These are phyloP conservation scores for Cenchrus fungigraminus DNA, from an alignment of 176 grass and related monocot genomes.

Conservation along the genomic window DNA sequence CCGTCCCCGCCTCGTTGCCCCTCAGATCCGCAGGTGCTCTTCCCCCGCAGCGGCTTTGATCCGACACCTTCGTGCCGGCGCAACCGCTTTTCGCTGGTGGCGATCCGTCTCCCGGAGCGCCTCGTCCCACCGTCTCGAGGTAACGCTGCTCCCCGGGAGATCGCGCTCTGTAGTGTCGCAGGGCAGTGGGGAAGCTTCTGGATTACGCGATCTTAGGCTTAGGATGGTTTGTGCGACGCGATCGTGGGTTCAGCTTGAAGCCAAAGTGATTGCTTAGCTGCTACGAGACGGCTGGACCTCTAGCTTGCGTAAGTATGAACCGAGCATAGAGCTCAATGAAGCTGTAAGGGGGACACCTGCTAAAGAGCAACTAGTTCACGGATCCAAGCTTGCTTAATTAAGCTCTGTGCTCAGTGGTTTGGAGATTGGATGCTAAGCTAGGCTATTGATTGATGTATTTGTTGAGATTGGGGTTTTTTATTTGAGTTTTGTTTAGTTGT, in stretches of 20 bases:
- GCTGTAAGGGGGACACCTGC: neutral
- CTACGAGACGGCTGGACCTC: neutral
- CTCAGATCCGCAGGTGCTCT: constrained; percentile 23
- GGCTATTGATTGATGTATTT: neutral
- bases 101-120: neutral
- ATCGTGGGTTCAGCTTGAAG: neutral
- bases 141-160: neutral
- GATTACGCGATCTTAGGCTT: constrained; percentile 12
- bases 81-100: neutral
- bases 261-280: neutral
- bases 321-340: constrained; percentile 3
- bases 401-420: neutral
- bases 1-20: neutral
- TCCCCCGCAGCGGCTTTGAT: neutral
- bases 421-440: neutral
- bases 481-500: neutral
- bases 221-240: neutral
- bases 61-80: neutral
- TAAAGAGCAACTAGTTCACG: neutral
- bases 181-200: constrained; percentile 2
- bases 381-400: neutral
- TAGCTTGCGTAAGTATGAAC: neutral
- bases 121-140: neutral
- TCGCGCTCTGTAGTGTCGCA: neutral
- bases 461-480: neutral